Conservation (phyloP, 495 filamentous ascomycete genomes). For the Podospora didyma region DNA sequence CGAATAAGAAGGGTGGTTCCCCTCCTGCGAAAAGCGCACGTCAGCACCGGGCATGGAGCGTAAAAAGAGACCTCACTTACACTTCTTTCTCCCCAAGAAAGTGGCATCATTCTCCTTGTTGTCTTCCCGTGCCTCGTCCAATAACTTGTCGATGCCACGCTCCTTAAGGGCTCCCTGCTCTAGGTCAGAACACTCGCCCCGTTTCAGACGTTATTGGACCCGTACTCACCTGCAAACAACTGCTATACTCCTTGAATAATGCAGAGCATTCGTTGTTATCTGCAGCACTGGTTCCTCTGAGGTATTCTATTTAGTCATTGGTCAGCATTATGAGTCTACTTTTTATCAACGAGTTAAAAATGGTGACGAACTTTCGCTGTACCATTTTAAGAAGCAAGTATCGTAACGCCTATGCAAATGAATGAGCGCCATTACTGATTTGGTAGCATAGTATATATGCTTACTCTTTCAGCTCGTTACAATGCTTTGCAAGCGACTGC, state of each 20-base stretch:
- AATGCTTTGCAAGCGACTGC: constrained; percentile 59
- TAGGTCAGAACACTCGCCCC: not conserved
- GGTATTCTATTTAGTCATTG: constrained; percentile 63
- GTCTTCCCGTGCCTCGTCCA: constrained; percentile 79
- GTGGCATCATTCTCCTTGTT: constrained; percentile 76
- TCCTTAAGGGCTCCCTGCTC: constrained; percentile 73
- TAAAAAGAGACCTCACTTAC: constrained; percentile 11
- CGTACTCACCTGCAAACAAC: constrained; percentile 66
- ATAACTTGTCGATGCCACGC: constrained; percentile 77
- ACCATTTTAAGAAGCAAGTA: constrained; percentile 92
- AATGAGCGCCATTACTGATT: not conserved
- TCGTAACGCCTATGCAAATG: constrained; percentile 68
- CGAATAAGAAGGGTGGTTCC: no score
- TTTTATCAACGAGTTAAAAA: not conserved
- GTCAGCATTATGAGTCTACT: constrained; percentile 6
- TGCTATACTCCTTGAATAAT: constrained; percentile 81
- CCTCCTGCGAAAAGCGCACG: no score
- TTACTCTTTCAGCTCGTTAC: constrained; percentile 87
- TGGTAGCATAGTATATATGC: constrained; percentile 13
- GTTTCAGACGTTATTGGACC: not conserved
- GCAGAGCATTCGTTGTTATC: constrained; percentile 75
- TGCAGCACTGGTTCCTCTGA: constrained; percentile 66
- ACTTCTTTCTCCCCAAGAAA: constrained; percentile 56
- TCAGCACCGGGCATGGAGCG: not conserved
- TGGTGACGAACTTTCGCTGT: constrained; percentile 75